Base-by-base conservation (phyloP, 1,139 yeast species). In the Blastobotrys indianensis region DNA sequence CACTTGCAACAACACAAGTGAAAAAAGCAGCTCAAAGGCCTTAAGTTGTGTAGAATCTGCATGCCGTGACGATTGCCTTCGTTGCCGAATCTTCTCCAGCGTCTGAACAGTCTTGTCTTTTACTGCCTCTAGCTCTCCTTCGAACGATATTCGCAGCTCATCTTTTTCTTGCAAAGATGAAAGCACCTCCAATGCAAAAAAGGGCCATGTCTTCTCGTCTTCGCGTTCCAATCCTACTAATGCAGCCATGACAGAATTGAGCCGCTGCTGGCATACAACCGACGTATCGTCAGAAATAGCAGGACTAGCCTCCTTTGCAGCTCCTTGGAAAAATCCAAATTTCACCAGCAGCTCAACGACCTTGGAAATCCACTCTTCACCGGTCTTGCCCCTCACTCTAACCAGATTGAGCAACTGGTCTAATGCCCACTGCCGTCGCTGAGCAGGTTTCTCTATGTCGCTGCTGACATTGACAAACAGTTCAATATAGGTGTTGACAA, bases 1-100 rank as follows among this genome's bases (percentile, higher is more conserved):
- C 37, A 90, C 72, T 61, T 88, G 96, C 25, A 92, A 63, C 39
- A 88, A 65, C 2, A 84, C 84, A 75, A 86, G 78, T 0, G 96
- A 83, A 49, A 85, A 79, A 42, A 92, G 68, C 39, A 86, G 68
- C 61, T 87, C 94, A 59, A 85, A 82, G n/a, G 75, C 79, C 39
- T 65, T 58, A 6, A 74, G 56, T 45, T 73, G 73, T 1, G 72
- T 58, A 31, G 63, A 63, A 47, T 70, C 73, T 1, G 65, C 64
- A 45, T 68, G 74, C 3, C 66, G 66, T 2, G 70, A 62, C 7
- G 70, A 61, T 35, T 61, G 62, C 34, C 73, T 60, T 49, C 65
- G 63, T 37, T 63, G 54, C 48, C 72, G 69, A 37, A 83, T 74
- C 33, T 72, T 67, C 13, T 68, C 67, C 37, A 87, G 67, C 1